A percentile compares a stretch with the other conserved stretches of the same genome.
Evolutionary conservation across 2,329 filamentous ascomycete species (phyloP).

Genomic region (Aspergillus alliaceus): DNA sequence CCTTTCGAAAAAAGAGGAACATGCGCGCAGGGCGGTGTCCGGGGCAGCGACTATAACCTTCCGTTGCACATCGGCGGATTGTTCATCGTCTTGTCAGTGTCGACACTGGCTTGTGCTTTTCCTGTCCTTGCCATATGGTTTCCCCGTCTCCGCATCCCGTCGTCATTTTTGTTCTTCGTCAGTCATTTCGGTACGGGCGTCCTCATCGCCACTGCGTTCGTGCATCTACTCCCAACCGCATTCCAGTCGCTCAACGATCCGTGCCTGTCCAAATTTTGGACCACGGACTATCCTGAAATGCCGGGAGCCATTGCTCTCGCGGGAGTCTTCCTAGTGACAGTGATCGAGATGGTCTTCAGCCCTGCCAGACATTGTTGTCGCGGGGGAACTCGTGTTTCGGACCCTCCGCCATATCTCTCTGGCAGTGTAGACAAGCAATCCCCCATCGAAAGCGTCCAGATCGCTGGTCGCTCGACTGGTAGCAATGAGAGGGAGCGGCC

Average conservation of each 20-base stretch:
- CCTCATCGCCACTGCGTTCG: conserved; percentile 81
- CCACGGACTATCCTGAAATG: conserved; percentile 47
- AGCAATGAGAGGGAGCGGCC: background rate
- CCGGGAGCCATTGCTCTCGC: conserved; percentile 49
- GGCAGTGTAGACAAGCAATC: background rate
- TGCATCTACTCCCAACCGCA: conserved; percentile 70
- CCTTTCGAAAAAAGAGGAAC: conserved; percentile 19
- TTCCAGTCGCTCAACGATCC: conserved; percentile 52
- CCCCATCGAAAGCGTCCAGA: background rate
- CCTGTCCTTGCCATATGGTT: conserved; percentile 64
- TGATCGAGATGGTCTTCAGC: conserved; percentile 60
- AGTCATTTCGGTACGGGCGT: conserved; percentile 81
- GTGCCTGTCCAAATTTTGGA: conserved; percentile 54
- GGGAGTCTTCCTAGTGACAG: conserved; percentile 46
- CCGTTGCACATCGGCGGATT: conserved; percentile 65
- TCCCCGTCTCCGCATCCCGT: conserved; percentile 58
- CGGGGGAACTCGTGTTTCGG: conserved; percentile 8
- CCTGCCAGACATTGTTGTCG: conserved; percentile 32
- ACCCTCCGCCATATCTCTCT: background rate
- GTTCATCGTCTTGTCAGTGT: conserved; percentile 59
- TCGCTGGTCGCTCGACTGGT: background rate
- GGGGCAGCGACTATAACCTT: conserved; percentile 56
- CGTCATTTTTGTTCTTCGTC: conserved; percentile 44
- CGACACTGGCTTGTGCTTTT: conserved; percentile 61
- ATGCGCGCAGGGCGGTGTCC: conserved; percentile 27